Evolutionary conservation across 2,329 filamentous ascomycete genomes (phyloP).

Genomic region (Coleophoma eucalyptorum): DNA sequence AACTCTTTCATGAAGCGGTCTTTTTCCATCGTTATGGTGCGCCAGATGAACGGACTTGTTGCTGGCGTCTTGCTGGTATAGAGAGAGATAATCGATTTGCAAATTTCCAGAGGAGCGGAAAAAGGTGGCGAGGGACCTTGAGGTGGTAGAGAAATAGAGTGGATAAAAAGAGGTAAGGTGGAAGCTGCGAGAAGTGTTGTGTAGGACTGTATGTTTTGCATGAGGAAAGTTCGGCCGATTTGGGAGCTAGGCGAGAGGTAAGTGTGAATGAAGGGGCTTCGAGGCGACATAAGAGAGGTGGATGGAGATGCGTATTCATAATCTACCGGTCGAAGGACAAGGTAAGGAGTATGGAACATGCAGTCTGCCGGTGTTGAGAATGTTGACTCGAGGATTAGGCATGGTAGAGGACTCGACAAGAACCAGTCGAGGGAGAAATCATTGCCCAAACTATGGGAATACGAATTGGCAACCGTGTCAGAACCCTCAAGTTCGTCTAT

Average conservation of each 20-base stretch:
- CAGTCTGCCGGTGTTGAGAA: slow-evolving; percentile 14
- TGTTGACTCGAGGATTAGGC: slow-evolving; percentile 10
- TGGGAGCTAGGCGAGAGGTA: slow-evolving; percentile 9
- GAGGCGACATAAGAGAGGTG: slow-evolving; percentile 4
- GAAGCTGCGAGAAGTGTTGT: slow-evolving; percentile 6
- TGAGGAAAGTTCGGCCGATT: slow-evolving; percentile 10
- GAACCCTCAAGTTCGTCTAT: slow-evolving; percentile 11
- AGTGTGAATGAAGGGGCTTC: slow-evolving; percentile 13
- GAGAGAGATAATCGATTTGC: slow-evolving; percentile 13
- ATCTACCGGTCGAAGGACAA: slow-evolving; percentile 11
- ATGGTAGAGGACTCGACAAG: slow-evolving; percentile 6
- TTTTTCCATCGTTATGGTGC: slow-evolving; percentile 13
- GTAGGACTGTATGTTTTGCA: slow-evolving; percentile 12
- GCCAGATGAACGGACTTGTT: slow-evolving; percentile 15
- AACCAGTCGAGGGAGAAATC: slow-evolving; percentile 8
- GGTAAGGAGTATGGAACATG: slow-evolving; percentile 15
- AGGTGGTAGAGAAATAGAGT: slow-evolving; percentile 7
- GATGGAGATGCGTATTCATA: not conserved
- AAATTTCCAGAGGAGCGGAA: slow-evolving; percentile 9
- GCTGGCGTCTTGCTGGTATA: slow-evolving; percentile 10
- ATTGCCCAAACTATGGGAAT: not conserved
- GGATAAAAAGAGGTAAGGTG: slow-evolving; percentile 3
- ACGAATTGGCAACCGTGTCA: not conserved
- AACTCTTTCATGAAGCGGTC: slow-evolving; percentile 13
- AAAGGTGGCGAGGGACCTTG: slow-evolving; percentile 7